These are phyloP conservation scores for Arachnomyces sp. DNA, from an alignment of 2,329 filamentous ascomycete genomes.

Conservation along the genomic window DNA sequence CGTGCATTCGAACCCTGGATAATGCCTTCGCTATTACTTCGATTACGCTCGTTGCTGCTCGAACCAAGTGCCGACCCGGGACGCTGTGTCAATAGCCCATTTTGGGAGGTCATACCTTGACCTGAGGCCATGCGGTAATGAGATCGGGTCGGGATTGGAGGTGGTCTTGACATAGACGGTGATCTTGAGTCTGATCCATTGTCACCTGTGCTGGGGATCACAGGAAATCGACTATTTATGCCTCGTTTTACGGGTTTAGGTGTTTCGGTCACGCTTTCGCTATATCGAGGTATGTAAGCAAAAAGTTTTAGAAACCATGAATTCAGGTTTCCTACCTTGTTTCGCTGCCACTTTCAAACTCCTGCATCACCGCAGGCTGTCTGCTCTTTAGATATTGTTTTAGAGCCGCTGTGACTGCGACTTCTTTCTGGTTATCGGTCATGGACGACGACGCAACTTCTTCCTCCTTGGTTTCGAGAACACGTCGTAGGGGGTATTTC, in stretches of 20 bases:
- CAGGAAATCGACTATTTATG: slow-evolving; percentile 51
- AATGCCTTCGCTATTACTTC: slow-evolving; percentile 57
- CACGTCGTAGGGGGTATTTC: slow-evolving; percentile 65
- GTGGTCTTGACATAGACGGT: slow-evolving; percentile 58
- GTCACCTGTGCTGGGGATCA: slow-evolving; percentile 40
- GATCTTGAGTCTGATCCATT: slow-evolving; percentile 67
- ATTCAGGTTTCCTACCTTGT: slow-evolving; percentile 24
- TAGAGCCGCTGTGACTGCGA: slow-evolving; percentile 52
- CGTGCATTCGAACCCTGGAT: slow-evolving; percentile 42
- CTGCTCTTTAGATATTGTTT: slow-evolving; percentile 50
- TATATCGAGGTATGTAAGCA: slow-evolving; percentile 31
- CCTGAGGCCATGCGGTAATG: slow-evolving; percentile 59
- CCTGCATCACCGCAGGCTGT: slow-evolving; percentile 31
- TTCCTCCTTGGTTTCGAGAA: slow-evolving; percentile 58
- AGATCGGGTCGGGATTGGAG: slow-evolving; percentile 71
- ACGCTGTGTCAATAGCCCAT: slow-evolving; percentile 47
- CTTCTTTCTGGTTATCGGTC: slow-evolving; percentile 54
- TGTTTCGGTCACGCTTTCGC: slow-evolving; percentile 68
- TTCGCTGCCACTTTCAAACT: slow-evolving; percentile 42
- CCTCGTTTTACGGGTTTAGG: slow-evolving; percentile 60
- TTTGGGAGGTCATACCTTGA: slow-evolving; percentile 28
- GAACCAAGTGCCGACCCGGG: slow-evolving; percentile 66
- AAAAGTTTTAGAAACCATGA: neutral
- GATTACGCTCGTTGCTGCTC: slow-evolving; percentile 54
- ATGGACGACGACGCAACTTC: slow-evolving; percentile 51